A percentile compares a stretch with the other conserved stretches of the same genome.
phyloP scores from a whole-genome alignment of 257 asterid genomes.

The Forsythia viridissima region DNA sequence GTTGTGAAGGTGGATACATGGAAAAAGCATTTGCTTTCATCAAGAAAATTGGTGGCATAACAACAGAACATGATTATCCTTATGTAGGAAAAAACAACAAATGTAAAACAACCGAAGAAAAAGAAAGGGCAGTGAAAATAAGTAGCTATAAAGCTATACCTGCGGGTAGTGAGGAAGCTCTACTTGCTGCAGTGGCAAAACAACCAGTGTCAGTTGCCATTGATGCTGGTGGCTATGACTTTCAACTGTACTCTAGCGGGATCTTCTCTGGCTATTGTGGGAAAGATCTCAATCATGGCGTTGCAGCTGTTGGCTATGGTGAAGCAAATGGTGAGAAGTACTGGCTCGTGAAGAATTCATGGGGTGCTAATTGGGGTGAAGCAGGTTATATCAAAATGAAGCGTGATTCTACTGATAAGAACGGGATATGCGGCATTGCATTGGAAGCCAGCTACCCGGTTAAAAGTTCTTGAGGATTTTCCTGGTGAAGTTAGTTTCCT shows the following conservation, averaged over 20 bases:
- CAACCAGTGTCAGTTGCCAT: slow-evolving; percentile 73
- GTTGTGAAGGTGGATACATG: slow-evolving; percentile 62
- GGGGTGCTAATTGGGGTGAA: slow-evolving; percentile 69
- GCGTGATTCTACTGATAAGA: slow-evolving; percentile 28
- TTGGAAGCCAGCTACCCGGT: slow-evolving; percentile 56
- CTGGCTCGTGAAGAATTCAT: slow-evolving; percentile 76
- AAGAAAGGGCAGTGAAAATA: slow-evolving; percentile 40
- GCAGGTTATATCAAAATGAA: slow-evolving; percentile 52
- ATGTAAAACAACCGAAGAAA: slow-evolving; percentile 31
- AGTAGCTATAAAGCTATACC: slow-evolving; percentile 44
- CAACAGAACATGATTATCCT: slow-evolving; percentile 48
- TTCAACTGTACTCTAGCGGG: slow-evolving; percentile 57
- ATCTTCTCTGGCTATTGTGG: slow-evolving; percentile 50
- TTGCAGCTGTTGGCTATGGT: slow-evolving; percentile 58
- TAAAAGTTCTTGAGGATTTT: slow-evolving; percentile 25
- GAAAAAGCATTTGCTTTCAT: slow-evolving; percentile 54
- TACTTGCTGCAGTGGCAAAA: slow-evolving; percentile 51
- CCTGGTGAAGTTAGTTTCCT: slow-evolving; percentile 3
- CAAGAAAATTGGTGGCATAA: slow-evolving; percentile 45
- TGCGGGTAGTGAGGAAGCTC: slow-evolving; percentile 32
- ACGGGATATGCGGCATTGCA: slow-evolving; percentile 59
- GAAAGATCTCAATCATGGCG: slow-evolving; percentile 50
- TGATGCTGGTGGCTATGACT: slow-evolving; percentile 44
- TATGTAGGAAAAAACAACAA: slow-evolving; percentile 37
- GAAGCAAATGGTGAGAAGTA: slow-evolving; percentile 38